Base-by-base conservation (phyloP, 2,329 filamentous ascomycete genomes). In the Scedosporium boydii region DNA sequence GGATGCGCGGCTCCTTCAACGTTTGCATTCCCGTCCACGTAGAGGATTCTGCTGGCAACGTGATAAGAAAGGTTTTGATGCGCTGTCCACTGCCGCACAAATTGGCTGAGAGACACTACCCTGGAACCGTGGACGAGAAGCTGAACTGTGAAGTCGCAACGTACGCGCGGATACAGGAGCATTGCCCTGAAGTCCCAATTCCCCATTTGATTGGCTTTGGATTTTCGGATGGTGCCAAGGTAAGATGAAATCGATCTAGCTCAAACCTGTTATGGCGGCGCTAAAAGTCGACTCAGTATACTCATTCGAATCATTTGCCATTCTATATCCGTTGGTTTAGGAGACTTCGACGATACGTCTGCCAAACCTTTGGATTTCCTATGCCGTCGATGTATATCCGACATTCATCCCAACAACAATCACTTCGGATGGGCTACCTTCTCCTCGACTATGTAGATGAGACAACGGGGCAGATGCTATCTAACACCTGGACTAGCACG, bases 121-220 rank as follows among this genome's bases (percentile, higher is more conserved):
- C 75, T 12, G 77, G 76, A 12, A 77, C 72, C 51, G 70, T 72
- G 14, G 73, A 79, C 41, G 76, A 80, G 68, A 80, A 80, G 68
- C 18, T 79, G 16, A 18, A 67, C 26, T 64, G 61, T n/a, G 69
- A 72, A 58, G 66, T 69, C 2, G 69, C 62, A 14, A 63, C 69
- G 4, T 71, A 70, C 44, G 48, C 59, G 1, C 71, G 67, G 69
- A 64, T 72, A 46, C 65, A 70, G 61, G 59, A 69, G 53, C 46
- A 69, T 56, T 72, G 70, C 59, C 63, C 68, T 21, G 62, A 63
- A 34, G 64, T 70, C 23, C 68, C 65, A 21, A 68, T 70, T 53
- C 68, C 68, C 42, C 62, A 64, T 27, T 63, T 70, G 18, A 68
- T 68, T 58, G 68, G 68, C 1, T 70, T 70, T 63, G 65, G 66